Evolutionary conservation across 2,329 filamentous ascomycete species (phyloP).

Genomic region (Fusarium sublunatum): DNA sequence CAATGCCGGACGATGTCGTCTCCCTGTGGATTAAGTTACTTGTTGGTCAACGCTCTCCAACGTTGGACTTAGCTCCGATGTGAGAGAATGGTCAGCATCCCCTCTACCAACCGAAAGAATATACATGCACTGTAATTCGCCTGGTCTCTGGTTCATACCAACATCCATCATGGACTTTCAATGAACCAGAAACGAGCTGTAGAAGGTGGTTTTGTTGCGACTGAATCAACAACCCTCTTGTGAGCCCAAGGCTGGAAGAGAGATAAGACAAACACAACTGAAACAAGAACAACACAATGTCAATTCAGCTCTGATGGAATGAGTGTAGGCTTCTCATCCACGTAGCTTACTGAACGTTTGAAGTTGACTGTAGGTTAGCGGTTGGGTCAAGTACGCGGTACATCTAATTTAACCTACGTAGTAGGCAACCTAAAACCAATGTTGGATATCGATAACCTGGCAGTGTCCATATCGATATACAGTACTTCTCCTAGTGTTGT

Average conservation of each 20-base stretch:
- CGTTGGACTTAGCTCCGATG: slow-evolving; percentile 14
- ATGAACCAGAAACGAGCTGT: slow-evolving; percentile 8
- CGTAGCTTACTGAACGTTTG: background rate
- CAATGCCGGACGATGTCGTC: slow-evolving; percentile 14
- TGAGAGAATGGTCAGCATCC: background rate
- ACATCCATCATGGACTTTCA: background rate
- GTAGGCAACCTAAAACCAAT: background rate
- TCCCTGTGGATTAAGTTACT: slow-evolving; percentile 24
- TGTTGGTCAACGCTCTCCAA: slow-evolving; percentile 11
- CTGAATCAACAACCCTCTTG: background rate
- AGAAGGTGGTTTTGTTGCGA: slow-evolving; percentile 17
- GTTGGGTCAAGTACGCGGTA: background rate
- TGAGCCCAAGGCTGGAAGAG: background rate
- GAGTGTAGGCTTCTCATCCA: slow-evolving; percentile 1
- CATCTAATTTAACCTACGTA: background rate
- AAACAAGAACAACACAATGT: background rate
- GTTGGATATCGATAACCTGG: background rate
- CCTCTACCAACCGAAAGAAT: slow-evolving; percentile 2
- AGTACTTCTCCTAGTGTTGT: background rate
- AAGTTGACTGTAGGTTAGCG: slow-evolving; percentile 1
- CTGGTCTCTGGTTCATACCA: background rate
- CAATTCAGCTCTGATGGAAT: background rate
- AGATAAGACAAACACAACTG: background rate
- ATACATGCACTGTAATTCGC: too few relatives aligned
- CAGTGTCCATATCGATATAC: background rate